These are phyloP conservation scores for Magnaporthiopsis incrustans DNA, from an alignment of 2,329 filamentous ascomycete species.

Conservation along the genomic window DNA sequence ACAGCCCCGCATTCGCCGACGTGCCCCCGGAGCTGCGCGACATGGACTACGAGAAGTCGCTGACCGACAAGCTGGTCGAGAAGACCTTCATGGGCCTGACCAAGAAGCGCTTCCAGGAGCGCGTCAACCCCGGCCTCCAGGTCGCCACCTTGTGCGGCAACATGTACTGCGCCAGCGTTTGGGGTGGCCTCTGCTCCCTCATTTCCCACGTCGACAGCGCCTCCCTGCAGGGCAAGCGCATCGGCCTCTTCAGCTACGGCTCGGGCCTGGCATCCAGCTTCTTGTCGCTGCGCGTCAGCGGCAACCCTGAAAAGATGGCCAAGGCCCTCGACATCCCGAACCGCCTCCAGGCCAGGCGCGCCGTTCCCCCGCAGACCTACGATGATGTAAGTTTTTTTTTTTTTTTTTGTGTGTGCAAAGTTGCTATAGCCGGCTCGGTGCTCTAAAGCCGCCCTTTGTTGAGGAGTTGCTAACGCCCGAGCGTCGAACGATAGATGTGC, in stretches of 20 bases:
- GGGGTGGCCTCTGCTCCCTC: conserved; percentile 66
- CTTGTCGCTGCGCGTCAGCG: conserved; percentile 64
- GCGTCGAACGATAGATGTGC: conserved; percentile 54
- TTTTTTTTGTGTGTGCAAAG: neutral
- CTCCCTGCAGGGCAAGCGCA: conserved; percentile 60
- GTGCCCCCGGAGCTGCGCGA: conserved; percentile 70
- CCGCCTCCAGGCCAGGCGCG: conserved; percentile 56
- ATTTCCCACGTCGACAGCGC: conserved; percentile 56
- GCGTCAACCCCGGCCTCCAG: conserved; percentile 64
- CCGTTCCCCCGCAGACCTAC: conserved; percentile 63
- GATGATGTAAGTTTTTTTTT: conserved; percentile 53
- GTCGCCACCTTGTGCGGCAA: conserved; percentile 69
- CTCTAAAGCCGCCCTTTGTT: neutral
- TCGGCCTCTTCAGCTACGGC: conserved; percentile 73
- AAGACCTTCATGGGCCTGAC: conserved; percentile 79
- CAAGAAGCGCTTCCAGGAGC: conserved; percentile 78
- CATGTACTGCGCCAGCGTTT: conserved; percentile 65
- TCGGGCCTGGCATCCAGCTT: conserved; percentile 67
- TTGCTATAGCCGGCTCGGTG: neutral
- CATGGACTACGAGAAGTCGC: conserved; percentile 70
- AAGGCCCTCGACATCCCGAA: conserved; percentile 63
- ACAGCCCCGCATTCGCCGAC: conserved; percentile 60
- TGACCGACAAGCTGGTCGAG: conserved; percentile 75
- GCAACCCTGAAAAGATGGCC: conserved; percentile 59
- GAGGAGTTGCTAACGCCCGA: neutral